A percentile compares a stretch with the other conserved stretches of the same genome.
These are phyloP conservation scores for Tuber indicum DNA, from an alignment of 495 filamentous ascomycete species.

Conservation along the genomic window DNA sequence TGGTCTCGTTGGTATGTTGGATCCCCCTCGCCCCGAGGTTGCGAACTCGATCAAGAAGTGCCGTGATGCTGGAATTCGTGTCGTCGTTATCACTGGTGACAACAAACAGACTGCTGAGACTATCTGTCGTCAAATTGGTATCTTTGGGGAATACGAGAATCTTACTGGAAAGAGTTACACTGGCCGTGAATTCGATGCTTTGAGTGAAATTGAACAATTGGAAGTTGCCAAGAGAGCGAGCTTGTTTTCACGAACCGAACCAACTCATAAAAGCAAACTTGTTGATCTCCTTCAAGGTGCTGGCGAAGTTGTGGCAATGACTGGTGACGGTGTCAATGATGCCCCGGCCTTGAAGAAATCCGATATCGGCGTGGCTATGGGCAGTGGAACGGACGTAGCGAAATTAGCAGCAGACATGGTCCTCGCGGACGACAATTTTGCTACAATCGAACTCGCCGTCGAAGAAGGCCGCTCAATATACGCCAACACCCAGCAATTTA, in stretches of 20 bases:
- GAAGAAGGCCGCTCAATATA: slow-evolving; percentile 98
- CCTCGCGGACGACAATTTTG: slow-evolving; percentile 96
- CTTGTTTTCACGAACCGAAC: slow-evolving; percentile 96
- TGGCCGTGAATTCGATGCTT: slow-evolving; percentile 84
- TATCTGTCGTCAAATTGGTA: slow-evolving; percentile 93
- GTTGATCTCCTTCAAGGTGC: slow-evolving; percentile 91
- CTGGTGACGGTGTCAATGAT: slow-evolving; percentile 98
- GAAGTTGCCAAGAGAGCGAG: slow-evolving; percentile 77
- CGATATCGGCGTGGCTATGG: slow-evolving; percentile 99
- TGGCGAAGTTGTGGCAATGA: slow-evolving; percentile 98
- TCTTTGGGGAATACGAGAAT: slow-evolving; percentile 78
- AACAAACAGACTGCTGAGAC: slow-evolving; percentile 96
- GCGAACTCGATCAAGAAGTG: slow-evolving; percentile 78
- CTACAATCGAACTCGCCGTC: slow-evolving; percentile 90
- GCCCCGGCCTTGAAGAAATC: slow-evolving; percentile 97
- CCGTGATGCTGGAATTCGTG: slow-evolving; percentile 85
- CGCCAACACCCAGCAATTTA: slow-evolving; percentile 99
- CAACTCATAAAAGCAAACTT: slow-evolving; percentile 87
- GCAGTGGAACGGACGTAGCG: slow-evolving; percentile 93
- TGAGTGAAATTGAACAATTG: slow-evolving; percentile 71
- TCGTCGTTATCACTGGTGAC: slow-evolving; percentile 97
- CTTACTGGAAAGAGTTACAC: slow-evolving; percentile 89
- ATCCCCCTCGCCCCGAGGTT: slow-evolving; percentile 95
- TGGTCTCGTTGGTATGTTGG: slow-evolving; percentile 92
- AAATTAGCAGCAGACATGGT: slow-evolving; percentile 99